These are phyloP conservation scores for Rhodotorula sp. DNA, from an alignment of 1,284 basidiomycete species.

Conservation along the genomic window DNA sequence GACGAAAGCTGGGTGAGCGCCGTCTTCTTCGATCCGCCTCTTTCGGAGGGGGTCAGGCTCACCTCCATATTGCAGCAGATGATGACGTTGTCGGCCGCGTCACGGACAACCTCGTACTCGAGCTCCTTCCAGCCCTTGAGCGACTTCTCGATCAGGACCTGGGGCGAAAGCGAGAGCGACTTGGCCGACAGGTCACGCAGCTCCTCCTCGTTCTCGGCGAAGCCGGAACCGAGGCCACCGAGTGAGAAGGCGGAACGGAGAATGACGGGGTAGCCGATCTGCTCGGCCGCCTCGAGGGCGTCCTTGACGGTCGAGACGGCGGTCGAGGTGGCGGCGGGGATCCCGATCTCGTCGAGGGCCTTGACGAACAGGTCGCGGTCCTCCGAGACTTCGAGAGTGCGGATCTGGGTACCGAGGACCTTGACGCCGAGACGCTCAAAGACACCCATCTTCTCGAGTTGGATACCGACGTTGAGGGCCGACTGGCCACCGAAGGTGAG, in stretches of 20 bases:
- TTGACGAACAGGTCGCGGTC: constrained; percentile 97
- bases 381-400: constrained; percentile 91
- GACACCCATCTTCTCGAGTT: constrained; percentile 95
- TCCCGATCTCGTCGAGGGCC: constrained; percentile 97
- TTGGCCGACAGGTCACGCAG: constrained; percentile 90
- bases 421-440: constrained; percentile 90
- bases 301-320: constrained; percentile 94
- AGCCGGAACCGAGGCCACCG: constrained; percentile 97
- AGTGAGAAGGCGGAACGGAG: constrained; percentile 97
- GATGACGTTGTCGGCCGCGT: constrained; percentile 69
- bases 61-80: constrained; percentile 44
- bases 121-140: constrained; percentile 99
- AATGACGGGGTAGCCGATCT: constrained; percentile 97
- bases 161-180: constrained; percentile 84
- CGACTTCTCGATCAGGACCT: constrained; percentile 94
- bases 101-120: constrained; percentile 98
- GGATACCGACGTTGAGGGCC: constrained; percentile 96
- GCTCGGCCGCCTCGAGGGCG: constrained; percentile 83
- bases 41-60: constrained; percentile 15
- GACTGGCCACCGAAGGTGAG: constrained; percentile 98
- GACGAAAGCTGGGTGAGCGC: constrained; percentile 47
- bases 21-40: neutral
- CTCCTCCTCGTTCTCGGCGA: constrained; percentile 93
- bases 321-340: constrained; percentile 93
- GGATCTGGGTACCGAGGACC: constrained; percentile 93